Evolutionary conservation across 1,284 basidiomycete species (phyloP).

Genomic region (Melampsora americana): DNA sequence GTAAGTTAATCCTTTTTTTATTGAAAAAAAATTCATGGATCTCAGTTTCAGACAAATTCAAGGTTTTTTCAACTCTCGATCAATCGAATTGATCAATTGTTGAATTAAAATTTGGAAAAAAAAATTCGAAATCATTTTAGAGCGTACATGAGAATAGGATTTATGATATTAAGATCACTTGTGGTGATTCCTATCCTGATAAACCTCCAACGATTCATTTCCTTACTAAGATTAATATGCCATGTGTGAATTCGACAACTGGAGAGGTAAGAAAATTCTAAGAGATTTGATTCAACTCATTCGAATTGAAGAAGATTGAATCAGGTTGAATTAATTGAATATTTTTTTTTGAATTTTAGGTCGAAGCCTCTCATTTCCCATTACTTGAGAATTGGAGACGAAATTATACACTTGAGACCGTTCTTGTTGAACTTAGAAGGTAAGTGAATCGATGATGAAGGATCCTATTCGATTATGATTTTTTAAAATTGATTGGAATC

Average conservation of each 20-base stretch:
- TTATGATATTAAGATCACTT: conserved; percentile 88
- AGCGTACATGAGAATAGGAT: conserved; percentile 98
- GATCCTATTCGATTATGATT: too few species aligned
- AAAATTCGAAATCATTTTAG: conserved; percentile 58
- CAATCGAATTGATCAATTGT: too few species aligned
- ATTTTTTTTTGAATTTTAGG: too few species aligned
- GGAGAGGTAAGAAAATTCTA: conserved; percentile 60
- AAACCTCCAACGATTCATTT: conserved; percentile 74
- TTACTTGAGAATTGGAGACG: conserved; percentile 72
- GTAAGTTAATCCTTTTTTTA: conserved; percentile 59
- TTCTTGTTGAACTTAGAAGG: conserved; percentile 87
- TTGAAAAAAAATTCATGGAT: too few species aligned
- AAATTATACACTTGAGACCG: conserved; percentile 73
- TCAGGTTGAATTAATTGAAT: too few species aligned
- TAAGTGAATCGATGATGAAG: too few species aligned
- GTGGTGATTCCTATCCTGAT: conserved; percentile 79
- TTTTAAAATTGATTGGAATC: too few species aligned
- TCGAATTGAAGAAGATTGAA: too few species aligned
- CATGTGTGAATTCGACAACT: conserved; percentile 73
- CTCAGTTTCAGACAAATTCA: too few species aligned
- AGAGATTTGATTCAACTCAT: too few species aligned
- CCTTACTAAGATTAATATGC: conserved; percentile 86
- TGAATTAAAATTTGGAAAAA: too few species aligned
- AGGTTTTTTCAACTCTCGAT: too few species aligned
- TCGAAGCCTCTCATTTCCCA: conserved; percentile 68